Conservation (phyloP, 2,329 filamentous ascomycete genomes). For the Cladophialophora psammophila region DNA sequence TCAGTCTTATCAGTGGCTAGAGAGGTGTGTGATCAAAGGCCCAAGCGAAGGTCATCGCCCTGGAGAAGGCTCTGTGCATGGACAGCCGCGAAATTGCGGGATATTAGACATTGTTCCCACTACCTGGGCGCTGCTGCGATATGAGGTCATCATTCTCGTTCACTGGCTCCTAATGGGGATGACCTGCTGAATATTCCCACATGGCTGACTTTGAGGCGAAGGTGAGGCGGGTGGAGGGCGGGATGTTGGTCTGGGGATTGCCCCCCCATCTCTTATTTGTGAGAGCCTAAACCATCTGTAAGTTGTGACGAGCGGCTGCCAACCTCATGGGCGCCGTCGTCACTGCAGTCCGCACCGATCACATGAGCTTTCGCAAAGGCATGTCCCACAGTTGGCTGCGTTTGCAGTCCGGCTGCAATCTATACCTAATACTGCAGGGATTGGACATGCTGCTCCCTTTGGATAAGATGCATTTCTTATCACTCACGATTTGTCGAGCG, state of each 20-base stretch:
- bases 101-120: background rate
- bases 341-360: background rate
- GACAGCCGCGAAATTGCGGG: background rate
- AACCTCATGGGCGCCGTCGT: background rate
- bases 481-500: background rate
- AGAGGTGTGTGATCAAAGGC: background rate
- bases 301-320: background rate
- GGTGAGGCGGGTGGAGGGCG: background rate
- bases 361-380: slow-evolving; percentile 1
- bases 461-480: background rate
- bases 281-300: background rate
- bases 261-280: background rate
- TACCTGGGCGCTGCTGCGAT: background rate
- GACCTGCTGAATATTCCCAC: background rate
- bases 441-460: background rate
- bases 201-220: background rate
- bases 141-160: background rate
- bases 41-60: background rate
- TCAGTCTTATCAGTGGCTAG: slow-evolving; percentile 3
- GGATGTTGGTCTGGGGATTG: slow-evolving; percentile 1
- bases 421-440: background rate
- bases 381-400: background rate
- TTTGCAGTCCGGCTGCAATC: background rate
- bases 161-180: background rate
- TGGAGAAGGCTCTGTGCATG: background rate